Evolutionary conservation across 345 rosid species (phyloP), one percentile per base, ranked within the genome.

Genomic region (Moricandia arvensis): DNA sequence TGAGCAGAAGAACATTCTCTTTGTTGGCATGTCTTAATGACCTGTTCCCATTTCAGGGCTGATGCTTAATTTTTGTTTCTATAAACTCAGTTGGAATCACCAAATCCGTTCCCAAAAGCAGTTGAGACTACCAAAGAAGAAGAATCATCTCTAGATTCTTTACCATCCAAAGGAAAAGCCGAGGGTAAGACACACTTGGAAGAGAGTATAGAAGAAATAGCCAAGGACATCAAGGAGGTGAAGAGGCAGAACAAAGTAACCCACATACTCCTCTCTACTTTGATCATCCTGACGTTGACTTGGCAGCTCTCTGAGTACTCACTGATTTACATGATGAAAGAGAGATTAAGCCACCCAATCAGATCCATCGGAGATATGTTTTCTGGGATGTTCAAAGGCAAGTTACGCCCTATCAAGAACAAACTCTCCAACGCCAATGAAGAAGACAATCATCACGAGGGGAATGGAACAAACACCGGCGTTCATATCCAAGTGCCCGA

Each of bases 231-330:
- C 30, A 82, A 66, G 69, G 37, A 81, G 8, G 77, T 93, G 71
- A 83, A 80, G 86, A 83, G 69, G 83, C 98, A 93, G 87, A 93
- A 91, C 74, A 59, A 64, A 6, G 55, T 85, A 7, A 91, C 97
- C 0, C 97, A 94, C 68, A 77, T 88, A 70, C 88, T 94, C 4
- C 83, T 94, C 43, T 87, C 96, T 4, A 80, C 66, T 66, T 59
- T 87, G 89, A 89, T 91, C 69, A 76, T 86, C 27, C 81, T 91
- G 37, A 89, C 96, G 3, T 30, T 87, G 11, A 63, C 83, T 12
- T 94, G 98, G 96, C 97, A 91, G 76, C 62, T 89, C 30, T 91
- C 98, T 1, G 91, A 94, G 74, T 84, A 86, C 70, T 83, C 93
- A 0, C 78, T 94, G 59, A 65, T 91, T 69, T 68, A 87, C 83